Evolutionary conservation across 768 basidiomycete species (phyloP).

Genomic region (Pleurotus giganteus): DNA sequence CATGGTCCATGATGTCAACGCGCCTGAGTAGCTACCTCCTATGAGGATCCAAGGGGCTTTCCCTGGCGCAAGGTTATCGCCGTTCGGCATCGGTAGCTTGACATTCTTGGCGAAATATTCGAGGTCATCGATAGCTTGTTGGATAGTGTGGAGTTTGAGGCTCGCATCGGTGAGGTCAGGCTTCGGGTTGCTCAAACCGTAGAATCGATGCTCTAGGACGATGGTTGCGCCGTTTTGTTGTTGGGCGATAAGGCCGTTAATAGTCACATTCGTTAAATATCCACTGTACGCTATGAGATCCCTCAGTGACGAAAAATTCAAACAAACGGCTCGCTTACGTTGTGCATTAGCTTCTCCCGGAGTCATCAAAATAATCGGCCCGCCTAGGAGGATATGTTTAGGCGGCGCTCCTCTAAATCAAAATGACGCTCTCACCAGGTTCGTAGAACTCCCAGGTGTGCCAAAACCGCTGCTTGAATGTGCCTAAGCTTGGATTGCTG

Average conservation of each 20-base stretch:
- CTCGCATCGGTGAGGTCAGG: constrained; percentile 57
- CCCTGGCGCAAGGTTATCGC: constrained; percentile 57
- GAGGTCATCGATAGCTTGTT: constrained; percentile 74
- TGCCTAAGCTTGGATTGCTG: constrained; percentile 56
- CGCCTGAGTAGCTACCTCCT: constrained; percentile 51
- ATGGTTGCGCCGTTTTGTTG: constrained; percentile 62
- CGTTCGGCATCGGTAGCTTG: constrained; percentile 63
- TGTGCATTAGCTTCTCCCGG: constrained; percentile 65
- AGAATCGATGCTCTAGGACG: constrained; percentile 73
- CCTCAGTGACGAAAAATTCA: not conserved
- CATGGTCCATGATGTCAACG: constrained; percentile 48
- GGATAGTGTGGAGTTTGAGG: constrained; percentile 59
- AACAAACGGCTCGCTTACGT: constrained; percentile 25
- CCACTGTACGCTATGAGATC: constrained; percentile 34
- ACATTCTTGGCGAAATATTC: constrained; percentile 69
- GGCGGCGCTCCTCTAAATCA: not conserved
- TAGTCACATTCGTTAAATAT: constrained; percentile 65
- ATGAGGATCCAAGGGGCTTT: constrained; percentile 49
- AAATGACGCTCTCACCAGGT: constrained; percentile 28
- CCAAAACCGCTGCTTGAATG: constrained; percentile 79
- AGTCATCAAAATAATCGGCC: constrained; percentile 63
- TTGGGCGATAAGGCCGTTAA: constrained; percentile 65
- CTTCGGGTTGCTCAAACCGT: constrained; percentile 71
- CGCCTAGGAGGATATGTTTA: constrained; percentile 29
- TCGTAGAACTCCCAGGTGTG: constrained; percentile 66